Base-by-base conservation (phyloP, 1,139 yeast species). In the Blastobotrys indianensis region DNA sequence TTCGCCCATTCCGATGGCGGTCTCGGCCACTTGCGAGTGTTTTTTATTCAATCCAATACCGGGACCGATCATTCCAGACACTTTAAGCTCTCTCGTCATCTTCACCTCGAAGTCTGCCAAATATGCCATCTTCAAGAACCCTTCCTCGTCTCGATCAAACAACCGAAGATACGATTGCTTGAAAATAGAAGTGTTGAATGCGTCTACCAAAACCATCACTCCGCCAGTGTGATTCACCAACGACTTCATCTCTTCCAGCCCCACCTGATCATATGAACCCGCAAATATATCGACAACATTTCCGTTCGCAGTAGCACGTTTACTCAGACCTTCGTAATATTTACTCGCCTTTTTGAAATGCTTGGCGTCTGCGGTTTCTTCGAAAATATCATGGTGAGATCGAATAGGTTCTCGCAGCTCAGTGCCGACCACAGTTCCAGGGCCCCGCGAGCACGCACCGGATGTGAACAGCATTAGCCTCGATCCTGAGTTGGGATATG, bases 251-350 rank as follows among this genome's bases (percentile, higher is more conserved):
- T 90, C 97, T 55, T 84, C 82, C 76, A 88, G 80, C 64, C 97
- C 97, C 53, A 88, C 83, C 72, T 90, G 97, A 68, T 90, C 97
- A 63, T 86, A 87, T 70, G 97, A 88, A 49, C 97, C 97, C 39
- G 95, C 96, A 67, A 86, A 88, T 41, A 90, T 77, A 67, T 90
- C 97, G 46, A 90, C 79, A 15, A 86, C 77, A 61, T 85, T 95
- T 25, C 88, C 84, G 62, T 84, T 82, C 45, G 79, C 76, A 37
- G 82, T 69, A 8, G 81, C 81, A 59, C 83, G 82, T 39, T 79
- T 75, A 28, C 94, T 85, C 41, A 90, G 65, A 25, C 74, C 70
- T 56, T 85, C 92, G 66, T 87, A 90, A 61, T 79, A 88, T 63
- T 85, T 83, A 54, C 73, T 75, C 2, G 97, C 94, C 62, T 85